A percentile compares a stretch with the other conserved stretches of the same genome.
phyloP scores from a whole-genome alignment of 1,139 yeast genomes.

The Lodderomyces oxycetoniae region DNA sequence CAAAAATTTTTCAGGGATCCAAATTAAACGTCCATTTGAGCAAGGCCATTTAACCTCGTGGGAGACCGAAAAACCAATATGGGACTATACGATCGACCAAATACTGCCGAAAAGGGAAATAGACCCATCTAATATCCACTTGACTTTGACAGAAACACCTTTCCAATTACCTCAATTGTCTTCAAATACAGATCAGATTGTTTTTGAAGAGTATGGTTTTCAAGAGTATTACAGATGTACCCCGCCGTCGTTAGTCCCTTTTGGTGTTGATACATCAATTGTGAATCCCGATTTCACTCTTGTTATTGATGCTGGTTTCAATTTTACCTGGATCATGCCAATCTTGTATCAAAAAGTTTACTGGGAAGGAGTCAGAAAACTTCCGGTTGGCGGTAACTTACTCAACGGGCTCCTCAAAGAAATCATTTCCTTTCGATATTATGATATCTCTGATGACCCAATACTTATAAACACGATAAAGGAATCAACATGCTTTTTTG shows the following conservation, averaged over 20 bases:
- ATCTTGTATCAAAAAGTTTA: conserved; percentile 73
- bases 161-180: conserved; percentile 80
- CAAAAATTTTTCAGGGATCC: conserved; percentile 70
- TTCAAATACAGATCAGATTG: conserved; percentile 81
- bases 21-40: conserved; percentile 77
- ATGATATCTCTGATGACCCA: conserved; percentile 91
- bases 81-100: conserved; percentile 68
- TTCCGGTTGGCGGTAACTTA: conserved; percentile 81
- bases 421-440: conserved; percentile 82
- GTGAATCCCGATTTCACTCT: conserved; percentile 58
- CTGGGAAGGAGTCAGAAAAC: conserved; percentile 71
- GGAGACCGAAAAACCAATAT: conserved; percentile 87
- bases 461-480: conserved; percentile 79
- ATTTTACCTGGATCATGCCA: conserved; percentile 84
- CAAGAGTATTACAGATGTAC: conserved; percentile 56
- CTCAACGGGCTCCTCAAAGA: conserved; percentile 81
- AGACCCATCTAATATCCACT: conserved; percentile 47
- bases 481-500: conserved; percentile 73
- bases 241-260: conserved; percentile 69
- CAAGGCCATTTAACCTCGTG: conserved; percentile 86
- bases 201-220: conserved; percentile 92
- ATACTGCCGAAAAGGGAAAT: conserved; percentile 25
- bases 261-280: conserved; percentile 30
- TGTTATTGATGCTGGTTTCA: conserved; percentile 85
- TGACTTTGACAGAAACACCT: conserved; percentile 72